Evolutionary conservation across 805 yeast species (phyloP), one percentile per base, ranked within the genome.

Genomic region (Peterozyma toletana): DNA sequence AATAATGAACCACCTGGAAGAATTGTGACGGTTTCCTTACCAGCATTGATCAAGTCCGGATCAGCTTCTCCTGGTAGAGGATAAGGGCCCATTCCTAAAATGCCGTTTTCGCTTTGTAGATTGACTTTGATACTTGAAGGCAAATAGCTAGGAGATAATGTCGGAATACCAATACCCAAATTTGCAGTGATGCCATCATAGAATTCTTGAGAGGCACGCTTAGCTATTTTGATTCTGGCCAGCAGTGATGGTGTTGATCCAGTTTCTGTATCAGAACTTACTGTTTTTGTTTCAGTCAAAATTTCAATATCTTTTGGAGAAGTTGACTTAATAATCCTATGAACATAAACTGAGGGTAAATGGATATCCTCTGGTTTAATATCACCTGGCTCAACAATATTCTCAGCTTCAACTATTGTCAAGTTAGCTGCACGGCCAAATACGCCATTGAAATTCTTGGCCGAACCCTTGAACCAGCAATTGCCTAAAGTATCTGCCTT

Each of bases 91-190:
- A 72, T 57, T 3, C 78, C 77, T 15, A 73, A 60, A 30, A 73
- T 58, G 11, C 78, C 78, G 48, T 73, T 73, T 53, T 73, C 77
- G 11, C 71, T 62, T 57, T 73, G 77, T 46, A 73, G 60, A 7
- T 60, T 60, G 33, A 73, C 72, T 30, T 59, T 57, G 29, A 67
- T 56, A 9, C 50, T 62, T 10, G 49, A 47, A 11, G 68, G 65
- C 33, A 72, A 53, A 51, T 55, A 70, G 45, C 53, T 62, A 11
- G 76, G 73, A 5, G 74, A 71, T 43, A 73, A 54, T 1, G 76
- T 72, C 6, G 77, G 78, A 62, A 73, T 60, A n/a, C 78, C 78
- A 15, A 71, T 68, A 13, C 78, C 78, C 37, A 71, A 57, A 48
- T 73, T 73, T 43, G 67, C 75, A 40, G 62, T 66, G 45, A 59